Evolutionary conservation across 306 rosid genomes (phyloP), one percentile per base, ranked within the genome.

Genomic region (Neltuma alba): DNA sequence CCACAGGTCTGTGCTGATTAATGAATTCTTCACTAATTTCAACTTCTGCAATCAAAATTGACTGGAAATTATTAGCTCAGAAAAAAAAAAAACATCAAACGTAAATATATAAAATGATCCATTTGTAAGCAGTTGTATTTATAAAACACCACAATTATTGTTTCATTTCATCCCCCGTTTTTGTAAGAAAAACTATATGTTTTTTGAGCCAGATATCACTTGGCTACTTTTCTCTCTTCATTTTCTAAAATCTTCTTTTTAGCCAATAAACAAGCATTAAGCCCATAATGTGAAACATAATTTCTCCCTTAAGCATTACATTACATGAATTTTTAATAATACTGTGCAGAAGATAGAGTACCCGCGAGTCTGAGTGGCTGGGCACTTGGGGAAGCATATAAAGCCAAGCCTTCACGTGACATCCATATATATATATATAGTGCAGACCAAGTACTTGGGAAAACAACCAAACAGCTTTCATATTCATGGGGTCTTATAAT

Each of bases 401-500:
- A 55, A 55, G 50, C 68, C 27, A 13, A 36, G 52, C 37, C 52
- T 57, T 74, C 78, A 54, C 77, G 77, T 72, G 73, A 68, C 54
- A 9, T 36, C 71, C 47, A 10, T 41, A n/a, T n/a, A n/a, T n/a
- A n/a, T n/a, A n/a, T n/a, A n/a, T n/a, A n/a, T 11, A 2, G 15
- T 9, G 2, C 3, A 11, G 45, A 41, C 13, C 12, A 52, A 52
- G n/a, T 6, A 48, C 55, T 48, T 48, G 55, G 31, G 3, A 15
- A 23, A 18, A 38, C 47, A 66, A 34, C 70, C 21, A 73, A 21
- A 16, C 12, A 30, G 23, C 75, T 36, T 52, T 73, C 77, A 73
- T 50, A 12, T 28, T 30, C 41, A 2, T 9, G 47, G 28, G 60
- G 7, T 15, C 48, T 27, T 15, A 69, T 20, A 42, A 69, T 6